These are phyloP conservation scores for Murraya koenigii DNA, from an alignment of 345 rosid species.

Conservation along the genomic window DNA sequence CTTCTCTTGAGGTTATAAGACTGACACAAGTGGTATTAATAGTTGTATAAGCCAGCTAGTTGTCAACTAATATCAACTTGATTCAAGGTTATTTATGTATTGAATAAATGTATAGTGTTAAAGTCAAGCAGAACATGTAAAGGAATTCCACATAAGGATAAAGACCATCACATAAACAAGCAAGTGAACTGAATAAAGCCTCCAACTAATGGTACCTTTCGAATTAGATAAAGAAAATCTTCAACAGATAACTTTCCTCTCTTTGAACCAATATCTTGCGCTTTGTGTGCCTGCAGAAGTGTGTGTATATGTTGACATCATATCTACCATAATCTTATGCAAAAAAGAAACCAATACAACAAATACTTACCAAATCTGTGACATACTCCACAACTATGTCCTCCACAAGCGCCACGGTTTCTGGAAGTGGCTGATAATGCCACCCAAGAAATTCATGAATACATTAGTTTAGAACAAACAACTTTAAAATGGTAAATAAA, in stretches of 20 bases:
- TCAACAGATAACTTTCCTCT: constrained; percentile 81
- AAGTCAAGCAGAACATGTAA: not conserved
- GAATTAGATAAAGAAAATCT: constrained; percentile 78
- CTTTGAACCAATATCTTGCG: constrained; percentile 82
- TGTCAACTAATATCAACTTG: too few species aligned
- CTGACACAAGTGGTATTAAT: not conserved
- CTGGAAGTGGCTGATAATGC: constrained; percentile 77
- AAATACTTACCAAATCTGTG: constrained; percentile 67
- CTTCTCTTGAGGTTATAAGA: not conserved
- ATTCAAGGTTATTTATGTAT: not conserved
- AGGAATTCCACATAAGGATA: not conserved
- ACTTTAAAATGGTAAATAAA: not conserved
- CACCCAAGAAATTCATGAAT: constrained; percentile 4
- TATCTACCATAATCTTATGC: not conserved
- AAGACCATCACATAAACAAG: not conserved
- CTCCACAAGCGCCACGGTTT: constrained; percentile 86
- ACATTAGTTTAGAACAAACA: not conserved
- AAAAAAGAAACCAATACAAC: not conserved
- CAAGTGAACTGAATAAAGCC: not conserved
- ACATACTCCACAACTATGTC: constrained; percentile 93
- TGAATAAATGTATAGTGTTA: not conserved
- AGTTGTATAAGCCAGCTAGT: not conserved
- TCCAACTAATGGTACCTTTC: constrained; percentile 52
- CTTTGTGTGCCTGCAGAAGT: constrained; percentile 67
- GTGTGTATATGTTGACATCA: not conserved